These are phyloP conservation scores for Fusarium udum DNA, from an alignment of 2,329 filamentous ascomycete species.

Conservation along the genomic window DNA sequence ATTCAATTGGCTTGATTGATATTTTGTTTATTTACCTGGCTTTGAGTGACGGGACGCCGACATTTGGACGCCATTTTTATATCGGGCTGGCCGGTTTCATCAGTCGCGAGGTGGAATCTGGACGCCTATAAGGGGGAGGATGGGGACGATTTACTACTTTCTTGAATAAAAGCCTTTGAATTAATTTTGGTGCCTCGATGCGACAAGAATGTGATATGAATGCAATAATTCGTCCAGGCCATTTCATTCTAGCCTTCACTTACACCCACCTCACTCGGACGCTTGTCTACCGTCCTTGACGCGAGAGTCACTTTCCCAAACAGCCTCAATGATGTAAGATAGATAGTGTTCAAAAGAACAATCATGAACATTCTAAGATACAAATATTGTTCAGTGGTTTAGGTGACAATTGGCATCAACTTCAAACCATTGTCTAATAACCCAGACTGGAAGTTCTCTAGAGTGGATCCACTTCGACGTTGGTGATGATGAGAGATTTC, in stretches of 20 bases:
- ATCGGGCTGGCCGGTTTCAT: constrained; percentile 6
- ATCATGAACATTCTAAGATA: too few species aligned
- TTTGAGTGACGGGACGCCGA: constrained; percentile 37
- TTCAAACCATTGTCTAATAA: not conserved
- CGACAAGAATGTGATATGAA: not conserved
- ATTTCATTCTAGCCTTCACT: not conserved
- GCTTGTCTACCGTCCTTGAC: not conserved
- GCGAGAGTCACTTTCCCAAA: not conserved
- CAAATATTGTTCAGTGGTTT: not conserved
- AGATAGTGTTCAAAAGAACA: fast-evolving
- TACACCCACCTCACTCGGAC: not conserved
- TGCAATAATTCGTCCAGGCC: not conserved
- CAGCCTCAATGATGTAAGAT: not conserved
- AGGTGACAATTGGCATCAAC: not conserved
- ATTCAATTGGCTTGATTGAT: constrained; percentile 26
- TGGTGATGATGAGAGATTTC: not conserved
- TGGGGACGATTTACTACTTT: constrained; percentile 18
- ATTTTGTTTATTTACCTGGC: constrained; percentile 23
- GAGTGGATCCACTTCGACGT: not conserved
- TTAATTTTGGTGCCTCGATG: not conserved
- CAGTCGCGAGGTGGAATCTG: constrained; percentile 3
- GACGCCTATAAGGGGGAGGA: constrained; percentile 1
- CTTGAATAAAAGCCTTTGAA: constrained; percentile 38
- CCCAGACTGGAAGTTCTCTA: not conserved
- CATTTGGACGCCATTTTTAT: constrained; percentile 31